Conservation (phyloP, 2,329 filamentous ascomycete species). For the Metarhizium sp. region DNA sequence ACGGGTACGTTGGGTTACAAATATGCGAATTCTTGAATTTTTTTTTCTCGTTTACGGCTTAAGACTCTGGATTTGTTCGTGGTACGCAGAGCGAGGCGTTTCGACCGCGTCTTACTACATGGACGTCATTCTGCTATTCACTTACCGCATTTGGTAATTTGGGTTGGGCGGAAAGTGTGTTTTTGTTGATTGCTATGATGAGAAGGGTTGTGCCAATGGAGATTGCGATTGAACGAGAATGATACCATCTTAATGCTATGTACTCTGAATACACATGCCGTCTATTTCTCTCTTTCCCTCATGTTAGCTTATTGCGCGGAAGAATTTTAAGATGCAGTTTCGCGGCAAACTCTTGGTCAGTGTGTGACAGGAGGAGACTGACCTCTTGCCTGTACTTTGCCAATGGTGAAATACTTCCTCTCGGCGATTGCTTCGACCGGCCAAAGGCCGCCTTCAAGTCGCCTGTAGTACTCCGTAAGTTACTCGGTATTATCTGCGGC, state of each 20-base stretch:
- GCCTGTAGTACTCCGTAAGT: too few relatives aligned
- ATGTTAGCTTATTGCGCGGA: too few relatives aligned
- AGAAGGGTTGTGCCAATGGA: background rate
- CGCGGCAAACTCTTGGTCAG: too few relatives aligned
- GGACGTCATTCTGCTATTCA: background rate
- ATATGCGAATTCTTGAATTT: background rate
- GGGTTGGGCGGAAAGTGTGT: background rate
- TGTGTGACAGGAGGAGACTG: too few relatives aligned
- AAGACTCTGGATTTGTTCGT: background rate
- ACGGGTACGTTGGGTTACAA: background rate
- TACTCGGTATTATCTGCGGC: too few relatives aligned
- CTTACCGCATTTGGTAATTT: background rate
- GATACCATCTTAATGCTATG: background rate
- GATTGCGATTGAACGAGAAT: slow-evolving; percentile 2
- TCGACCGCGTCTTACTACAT: background rate
- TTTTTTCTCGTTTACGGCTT: slow-evolving; percentile 8
- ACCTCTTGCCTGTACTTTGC: too few relatives aligned
- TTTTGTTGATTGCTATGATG: background rate
- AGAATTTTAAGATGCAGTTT: too few relatives aligned
- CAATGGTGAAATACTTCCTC: too few relatives aligned
- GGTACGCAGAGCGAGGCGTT: background rate
- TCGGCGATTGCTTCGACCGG: too few relatives aligned
- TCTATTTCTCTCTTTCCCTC: background rate
- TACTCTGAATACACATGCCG: background rate
- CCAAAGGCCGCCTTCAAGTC: too few relatives aligned